Percentiles rank a stretch among this genome's conserved stretches.
These are phyloP conservation scores for Nicotiana tomentosiformis DNA, from an alignment of 257 asterid species.

Conservation along the genomic window DNA sequence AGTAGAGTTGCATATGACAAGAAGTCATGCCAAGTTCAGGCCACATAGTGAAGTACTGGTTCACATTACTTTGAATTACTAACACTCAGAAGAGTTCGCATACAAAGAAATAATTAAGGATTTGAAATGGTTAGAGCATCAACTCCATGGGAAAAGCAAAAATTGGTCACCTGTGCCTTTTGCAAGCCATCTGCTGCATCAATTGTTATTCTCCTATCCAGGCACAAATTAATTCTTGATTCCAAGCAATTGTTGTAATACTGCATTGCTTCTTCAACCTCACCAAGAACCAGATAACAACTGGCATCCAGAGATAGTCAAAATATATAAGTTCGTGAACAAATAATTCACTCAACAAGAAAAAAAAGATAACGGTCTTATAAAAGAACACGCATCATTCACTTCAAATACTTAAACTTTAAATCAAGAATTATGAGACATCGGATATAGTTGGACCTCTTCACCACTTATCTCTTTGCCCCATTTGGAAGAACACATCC, in stretches of 20 bases:
- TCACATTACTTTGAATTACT: neutral
- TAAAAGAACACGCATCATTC: neutral
- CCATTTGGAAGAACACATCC: too few species aligned
- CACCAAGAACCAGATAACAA: constrained; percentile 82
- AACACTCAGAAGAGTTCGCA: neutral
- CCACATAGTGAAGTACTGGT: neutral
- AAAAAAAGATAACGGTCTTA: neutral
- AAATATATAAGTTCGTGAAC: neutral
- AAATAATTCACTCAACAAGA: neutral
- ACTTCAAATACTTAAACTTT: neutral
- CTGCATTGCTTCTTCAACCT: constrained; percentile 57
- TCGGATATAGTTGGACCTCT: neutral
- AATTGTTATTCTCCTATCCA: constrained; percentile 75
- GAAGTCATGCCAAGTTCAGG: neutral
- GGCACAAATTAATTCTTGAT: constrained; percentile 45
- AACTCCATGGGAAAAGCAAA: neutral
- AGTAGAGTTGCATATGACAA: neutral
- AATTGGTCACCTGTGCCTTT: constrained; percentile 66
- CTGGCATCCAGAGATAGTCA: constrained; percentile 26
- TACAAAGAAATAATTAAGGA: neutral
- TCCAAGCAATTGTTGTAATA: constrained; percentile 59
- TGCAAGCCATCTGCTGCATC: constrained; percentile 86
- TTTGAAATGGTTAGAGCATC: neutral
- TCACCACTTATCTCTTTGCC: too few species aligned
- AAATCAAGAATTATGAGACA: neutral